Evolutionary conservation across 2,329 filamentous ascomycete species (phyloP).

Genomic region (Diaporthe caulivora): DNA sequence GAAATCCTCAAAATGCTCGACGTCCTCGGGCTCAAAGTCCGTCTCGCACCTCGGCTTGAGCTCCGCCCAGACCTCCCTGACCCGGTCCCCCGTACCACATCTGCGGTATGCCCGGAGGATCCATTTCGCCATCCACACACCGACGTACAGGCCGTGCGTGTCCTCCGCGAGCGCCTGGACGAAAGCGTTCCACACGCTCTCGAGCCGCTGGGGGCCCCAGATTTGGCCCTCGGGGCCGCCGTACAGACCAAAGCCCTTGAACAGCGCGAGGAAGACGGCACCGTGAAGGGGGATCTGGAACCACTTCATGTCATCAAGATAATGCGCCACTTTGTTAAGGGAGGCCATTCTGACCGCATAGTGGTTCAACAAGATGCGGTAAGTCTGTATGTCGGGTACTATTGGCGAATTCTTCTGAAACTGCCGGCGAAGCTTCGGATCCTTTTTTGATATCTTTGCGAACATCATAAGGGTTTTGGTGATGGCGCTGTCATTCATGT

Average conservation of each 20-base stretch:
- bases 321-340: constrained; percentile 75
- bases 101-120: constrained; percentile 73
- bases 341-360: constrained; percentile 78
- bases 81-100: constrained; percentile 64
- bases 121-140: constrained; percentile 72
- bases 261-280: constrained; percentile 82
- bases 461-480: constrained; percentile 71
- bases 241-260: constrained; percentile 84
- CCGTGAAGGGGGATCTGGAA: constrained; percentile 78
- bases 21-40: constrained; percentile 48
- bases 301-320: constrained; percentile 84
- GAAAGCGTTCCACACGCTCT: constrained; percentile 75
- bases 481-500: constrained; percentile 62
- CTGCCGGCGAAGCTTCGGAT: constrained; percentile 64
- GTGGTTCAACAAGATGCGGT: constrained; percentile 82
- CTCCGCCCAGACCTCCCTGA: constrained; percentile 67
- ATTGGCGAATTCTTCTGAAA: constrained; percentile 75
- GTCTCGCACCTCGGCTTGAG: constrained; percentile 63
- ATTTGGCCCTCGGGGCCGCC: constrained; percentile 73
- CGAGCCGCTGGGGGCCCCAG: constrained; percentile 80
- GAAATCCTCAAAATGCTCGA: constrained; percentile 51
- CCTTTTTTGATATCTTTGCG: constrained; percentile 63
- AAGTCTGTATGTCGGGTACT: constrained; percentile 82
- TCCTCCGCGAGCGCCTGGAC: constrained; percentile 64
- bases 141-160: constrained; percentile 63